A percentile compares a stretch with the other conserved stretches of the same genome.
Evolutionary conservation across 2,329 filamentous ascomycete species (phyloP).

Genomic region (Xylariales sp.): DNA sequence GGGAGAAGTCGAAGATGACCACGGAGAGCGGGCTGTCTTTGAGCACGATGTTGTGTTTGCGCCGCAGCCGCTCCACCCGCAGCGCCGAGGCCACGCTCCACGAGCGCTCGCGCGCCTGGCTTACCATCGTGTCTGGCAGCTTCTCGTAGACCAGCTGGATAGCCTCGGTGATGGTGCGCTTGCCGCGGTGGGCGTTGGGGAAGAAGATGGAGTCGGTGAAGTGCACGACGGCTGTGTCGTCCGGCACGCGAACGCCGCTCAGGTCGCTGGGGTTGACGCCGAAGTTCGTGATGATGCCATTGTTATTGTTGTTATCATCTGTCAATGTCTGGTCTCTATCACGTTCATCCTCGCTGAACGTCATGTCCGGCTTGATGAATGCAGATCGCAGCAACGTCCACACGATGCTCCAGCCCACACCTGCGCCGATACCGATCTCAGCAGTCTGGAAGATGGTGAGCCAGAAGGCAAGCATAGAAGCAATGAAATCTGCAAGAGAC

Average conservation of each 20-base stretch:
- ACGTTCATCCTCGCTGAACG: slow-evolving; percentile 17
- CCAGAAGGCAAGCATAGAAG: slow-evolving; percentile 61
- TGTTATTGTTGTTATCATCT: no score
- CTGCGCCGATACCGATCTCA: slow-evolving; percentile 54
- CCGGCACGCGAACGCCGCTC: slow-evolving; percentile 24
- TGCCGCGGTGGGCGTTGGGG: slow-evolving; percentile 50
- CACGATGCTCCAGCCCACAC: slow-evolving; percentile 60
- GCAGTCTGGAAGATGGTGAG: slow-evolving; percentile 57
- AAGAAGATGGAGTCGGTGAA: slow-evolving; percentile 58
- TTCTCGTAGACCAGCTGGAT: slow-evolving; percentile 23
- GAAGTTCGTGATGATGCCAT: no score
- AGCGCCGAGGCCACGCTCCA: slow-evolving; percentile 25
- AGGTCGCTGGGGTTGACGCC: slow-evolving; percentile 16
- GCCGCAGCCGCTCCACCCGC: slow-evolving; percentile 21
- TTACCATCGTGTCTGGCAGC: slow-evolving; percentile 14
- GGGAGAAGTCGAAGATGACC: slow-evolving; percentile 22
- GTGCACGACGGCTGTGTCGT: slow-evolving; percentile 51
- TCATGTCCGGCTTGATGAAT: slow-evolving; percentile 32
- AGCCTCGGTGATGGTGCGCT: slow-evolving; percentile 20
- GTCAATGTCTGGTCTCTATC: no score
- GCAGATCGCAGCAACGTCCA: slow-evolving; percentile 56
- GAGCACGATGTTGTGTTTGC: slow-evolving; percentile 13
- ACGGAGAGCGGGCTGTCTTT: slow-evolving; percentile 20
- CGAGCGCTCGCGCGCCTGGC: slow-evolving; percentile 15
- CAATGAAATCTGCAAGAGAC: slow-evolving; percentile 60